Conservation (phyloP, 106 monocot species). For the Dactylorhiza incarnata region DNA sequence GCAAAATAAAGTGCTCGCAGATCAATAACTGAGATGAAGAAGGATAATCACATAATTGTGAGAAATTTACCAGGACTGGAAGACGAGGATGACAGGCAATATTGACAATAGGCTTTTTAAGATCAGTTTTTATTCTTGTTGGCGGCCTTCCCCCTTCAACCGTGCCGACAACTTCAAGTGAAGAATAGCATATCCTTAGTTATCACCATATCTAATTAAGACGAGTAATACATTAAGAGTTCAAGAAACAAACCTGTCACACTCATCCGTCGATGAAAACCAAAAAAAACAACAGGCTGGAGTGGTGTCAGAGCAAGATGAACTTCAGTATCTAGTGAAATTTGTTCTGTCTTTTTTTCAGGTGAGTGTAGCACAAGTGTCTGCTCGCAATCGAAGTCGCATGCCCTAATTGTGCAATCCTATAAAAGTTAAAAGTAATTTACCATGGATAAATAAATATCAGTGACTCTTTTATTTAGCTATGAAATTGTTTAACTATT, state of each 20-base stretch:
- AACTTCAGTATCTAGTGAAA: slow-evolving; percentile 77
- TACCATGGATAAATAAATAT: background rate
- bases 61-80: slow-evolving; percentile 69
- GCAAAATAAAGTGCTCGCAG: background rate
- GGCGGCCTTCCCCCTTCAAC: slow-evolving; percentile 80
- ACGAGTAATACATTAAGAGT: slow-evolving; percentile 8
- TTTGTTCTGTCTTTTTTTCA: slow-evolving; percentile 74
- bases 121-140: slow-evolving; percentile 97
- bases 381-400: slow-evolving; percentile 95
- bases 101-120: slow-evolving; percentile 94
- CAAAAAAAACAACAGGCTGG: slow-evolving; percentile 94
- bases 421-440: slow-evolving; percentile 11
- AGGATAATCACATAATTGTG: slow-evolving; percentile 4
- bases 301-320: slow-evolving; percentile 93
- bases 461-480: background rate
- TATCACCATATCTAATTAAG: slow-evolving; percentile 2
- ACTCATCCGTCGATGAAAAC: slow-evolving; percentile 93
- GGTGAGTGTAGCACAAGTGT: slow-evolving; percentile 91
- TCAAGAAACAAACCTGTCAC: slow-evolving; percentile 68
- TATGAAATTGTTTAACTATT: background rate
- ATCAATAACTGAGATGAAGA: slow-evolving; percentile 2
- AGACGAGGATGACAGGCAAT: slow-evolving; percentile 97
- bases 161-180: slow-evolving; percentile 79
- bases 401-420: slow-evolving; percentile 93
- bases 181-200: slow-evolving; percentile 10